These are phyloP conservation scores for Apiotrichum porosum DNA, from an alignment of 1,284 basidiomycete genomes.

Conservation along the genomic window DNA sequence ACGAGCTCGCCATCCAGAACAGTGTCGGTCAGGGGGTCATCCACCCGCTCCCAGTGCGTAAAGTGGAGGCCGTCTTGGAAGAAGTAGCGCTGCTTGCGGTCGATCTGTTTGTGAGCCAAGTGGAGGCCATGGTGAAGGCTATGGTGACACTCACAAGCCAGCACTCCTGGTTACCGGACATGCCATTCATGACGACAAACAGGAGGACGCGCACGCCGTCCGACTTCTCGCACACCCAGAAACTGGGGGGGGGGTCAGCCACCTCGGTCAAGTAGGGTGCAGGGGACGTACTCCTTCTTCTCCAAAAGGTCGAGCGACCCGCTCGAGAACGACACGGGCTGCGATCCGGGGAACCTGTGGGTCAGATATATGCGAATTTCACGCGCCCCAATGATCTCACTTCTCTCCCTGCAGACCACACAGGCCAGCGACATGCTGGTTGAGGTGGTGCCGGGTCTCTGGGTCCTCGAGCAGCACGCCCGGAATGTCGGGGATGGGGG, in stretches of 20 bases:
- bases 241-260: conserved; percentile 56
- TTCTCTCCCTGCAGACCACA: conserved; percentile 61
- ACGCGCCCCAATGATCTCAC: conserved; percentile 39
- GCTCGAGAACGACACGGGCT: conserved; percentile 79
- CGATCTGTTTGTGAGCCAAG: conserved; percentile 65
- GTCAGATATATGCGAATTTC: conserved; percentile 5
- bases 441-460: conserved; percentile 60
- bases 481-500: conserved; percentile 45
- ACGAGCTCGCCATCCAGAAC: conserved; percentile 94
- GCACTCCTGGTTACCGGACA: conserved; percentile 61
- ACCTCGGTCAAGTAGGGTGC: background rate
- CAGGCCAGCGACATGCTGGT: conserved; percentile 58
- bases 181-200: conserved; percentile 60
- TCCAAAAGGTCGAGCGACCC: conserved; percentile 71
- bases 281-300: conserved; percentile 65
- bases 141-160: conserved; percentile 69
- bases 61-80: conserved; percentile 72
- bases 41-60: conserved; percentile 71
- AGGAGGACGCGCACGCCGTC: conserved; percentile 91
- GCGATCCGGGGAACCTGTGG: conserved; percentile 80
- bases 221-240: conserved; percentile 99
- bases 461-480: conserved; percentile 46
- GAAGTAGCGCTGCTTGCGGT: conserved; percentile 87
- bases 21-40: conserved; percentile 66
- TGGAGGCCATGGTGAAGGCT: background rate